These are phyloP conservation scores for Penstemon davidsonii DNA, from an alignment of 257 asterid species.

Conservation along the genomic window DNA sequence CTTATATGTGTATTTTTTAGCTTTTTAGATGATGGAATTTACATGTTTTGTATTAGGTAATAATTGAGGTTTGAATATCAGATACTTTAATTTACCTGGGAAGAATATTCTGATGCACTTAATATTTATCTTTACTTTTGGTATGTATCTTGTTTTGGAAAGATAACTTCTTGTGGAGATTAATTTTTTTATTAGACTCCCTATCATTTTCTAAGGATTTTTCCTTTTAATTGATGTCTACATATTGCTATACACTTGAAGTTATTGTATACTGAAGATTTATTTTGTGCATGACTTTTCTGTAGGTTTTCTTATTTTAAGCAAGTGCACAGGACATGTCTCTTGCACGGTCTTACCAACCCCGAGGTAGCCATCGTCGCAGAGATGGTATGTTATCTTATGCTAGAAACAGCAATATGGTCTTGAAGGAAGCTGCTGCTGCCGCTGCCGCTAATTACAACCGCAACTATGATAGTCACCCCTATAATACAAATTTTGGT, in stretches of 20 bases:
- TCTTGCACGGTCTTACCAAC: constrained; percentile 49
- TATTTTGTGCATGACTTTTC: not conserved
- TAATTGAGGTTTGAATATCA: not conserved
- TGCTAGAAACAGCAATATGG: constrained; percentile 44
- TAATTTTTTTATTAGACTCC: constrained; percentile 9
- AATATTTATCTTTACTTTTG: not conserved
- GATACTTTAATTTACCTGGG: not conserved
- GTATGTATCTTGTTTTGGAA: not conserved
- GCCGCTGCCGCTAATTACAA: constrained; percentile 31
- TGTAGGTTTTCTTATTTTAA: constrained; percentile 1
- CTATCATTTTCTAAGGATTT: not conserved
- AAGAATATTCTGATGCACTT: not conserved
- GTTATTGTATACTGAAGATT: not conserved
- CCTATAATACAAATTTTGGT: constrained; percentile 29
- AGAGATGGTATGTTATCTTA: constrained; percentile 44
- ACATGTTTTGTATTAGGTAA: not conserved
- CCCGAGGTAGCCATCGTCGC: constrained; percentile 49
- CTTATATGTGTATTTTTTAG: not conserved
- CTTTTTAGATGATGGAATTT: not conserved
- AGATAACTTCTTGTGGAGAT: constrained; percentile 3
- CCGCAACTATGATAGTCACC: constrained; percentile 32
- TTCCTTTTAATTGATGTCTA: not conserved
- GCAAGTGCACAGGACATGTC: constrained; percentile 62
- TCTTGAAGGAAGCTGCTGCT: constrained; percentile 33
- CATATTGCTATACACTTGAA: not conserved